Percentiles rank a stretch among this genome's conserved stretches.
These are phyloP conservation scores for Phytophthora boehmeriae DNA, from an alignment of 352 stramenopile species.

Conservation along the genomic window DNA sequence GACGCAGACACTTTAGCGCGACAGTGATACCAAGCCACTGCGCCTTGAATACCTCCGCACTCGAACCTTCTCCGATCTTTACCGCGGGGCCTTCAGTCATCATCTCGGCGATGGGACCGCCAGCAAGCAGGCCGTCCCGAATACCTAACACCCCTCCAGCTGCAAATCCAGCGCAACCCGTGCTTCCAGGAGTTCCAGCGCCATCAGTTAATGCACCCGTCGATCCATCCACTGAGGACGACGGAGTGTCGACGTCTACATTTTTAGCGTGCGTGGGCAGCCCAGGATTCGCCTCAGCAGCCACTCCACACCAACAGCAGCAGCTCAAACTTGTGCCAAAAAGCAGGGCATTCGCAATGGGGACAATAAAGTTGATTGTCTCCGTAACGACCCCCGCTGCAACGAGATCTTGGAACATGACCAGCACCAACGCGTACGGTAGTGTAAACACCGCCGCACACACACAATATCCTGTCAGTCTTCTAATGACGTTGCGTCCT, in stretches of 20 bases:
- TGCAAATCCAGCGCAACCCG: slow-evolving; percentile 9
- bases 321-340: slow-evolving; percentile 72
- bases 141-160: slow-evolving; percentile 16
- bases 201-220: slow-evolving; percentile 18
- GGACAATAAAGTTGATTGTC: slow-evolving; percentile 62
- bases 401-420: slow-evolving; percentile 31
- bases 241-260: slow-evolving; percentile 20
- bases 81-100: slow-evolving; percentile 58
- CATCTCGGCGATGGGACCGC: slow-evolving; percentile 57
- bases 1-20: slow-evolving; percentile 73
- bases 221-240: slow-evolving; percentile 36
- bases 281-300: slow-evolving; percentile 1
- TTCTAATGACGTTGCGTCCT: slow-evolving; percentile 61
- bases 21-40: slow-evolving; percentile 80
- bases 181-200: slow-evolving; percentile 13
- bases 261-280: slow-evolving; percentile 15
- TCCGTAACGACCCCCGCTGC: slow-evolving; percentile 50
- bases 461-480: slow-evolving; percentile 62
- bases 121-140: slow-evolving; percentile 23
- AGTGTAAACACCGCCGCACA: slow-evolving; percentile 56
- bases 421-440: slow-evolving; percentile 51
- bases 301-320: slow-evolving; percentile 48
- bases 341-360: slow-evolving; percentile 64
- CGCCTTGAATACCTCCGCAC: slow-evolving; percentile 66
- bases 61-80: slow-evolving; percentile 74